Evolutionary conservation across 2,329 filamentous ascomycete genomes (phyloP).

Genomic region (Trichophyton rubrum): DNA sequence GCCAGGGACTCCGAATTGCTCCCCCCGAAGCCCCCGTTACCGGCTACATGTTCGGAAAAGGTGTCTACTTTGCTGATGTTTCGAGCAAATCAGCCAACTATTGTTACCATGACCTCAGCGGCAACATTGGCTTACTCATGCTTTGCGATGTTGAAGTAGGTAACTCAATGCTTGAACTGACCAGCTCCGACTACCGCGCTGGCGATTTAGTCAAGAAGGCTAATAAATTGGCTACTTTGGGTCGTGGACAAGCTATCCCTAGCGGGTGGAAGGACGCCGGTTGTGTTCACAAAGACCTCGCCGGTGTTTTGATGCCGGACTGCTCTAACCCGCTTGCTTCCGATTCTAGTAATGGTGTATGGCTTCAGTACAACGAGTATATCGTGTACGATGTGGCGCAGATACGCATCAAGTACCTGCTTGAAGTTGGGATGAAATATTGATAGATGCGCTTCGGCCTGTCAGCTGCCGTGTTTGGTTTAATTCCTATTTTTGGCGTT

Average conservation of each 20-base stretch:
- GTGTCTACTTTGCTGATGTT: constrained; percentile 79
- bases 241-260: constrained; percentile 54
- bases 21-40: constrained; percentile 61
- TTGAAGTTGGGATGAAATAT: constrained; percentile 29
- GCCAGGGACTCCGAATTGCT: constrained; percentile 78
- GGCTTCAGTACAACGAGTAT: constrained; percentile 33
- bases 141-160: constrained; percentile 79
- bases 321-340: constrained; percentile 8
- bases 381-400: constrained; percentile 40
- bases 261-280: constrained; percentile 62
- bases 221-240: constrained; percentile 56
- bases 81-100: constrained; percentile 72
- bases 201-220: constrained; percentile 48
- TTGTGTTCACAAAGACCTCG: constrained; percentile 50
- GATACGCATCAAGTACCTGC: constrained; percentile 35
- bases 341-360: background rate
- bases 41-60: constrained; percentile 85
- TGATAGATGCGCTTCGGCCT: background rate
- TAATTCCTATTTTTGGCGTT: background rate
- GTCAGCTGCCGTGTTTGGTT: background rate
- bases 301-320: constrained; percentile 53
- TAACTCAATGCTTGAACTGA: constrained; percentile 56
- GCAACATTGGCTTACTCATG: constrained; percentile 59
- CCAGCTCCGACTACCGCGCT: constrained; percentile 47
- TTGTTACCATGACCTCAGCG: constrained; percentile 51